Conservation (phyloP, 2,329 filamentous ascomycete species). For the Trichoderma sp. region DNA sequence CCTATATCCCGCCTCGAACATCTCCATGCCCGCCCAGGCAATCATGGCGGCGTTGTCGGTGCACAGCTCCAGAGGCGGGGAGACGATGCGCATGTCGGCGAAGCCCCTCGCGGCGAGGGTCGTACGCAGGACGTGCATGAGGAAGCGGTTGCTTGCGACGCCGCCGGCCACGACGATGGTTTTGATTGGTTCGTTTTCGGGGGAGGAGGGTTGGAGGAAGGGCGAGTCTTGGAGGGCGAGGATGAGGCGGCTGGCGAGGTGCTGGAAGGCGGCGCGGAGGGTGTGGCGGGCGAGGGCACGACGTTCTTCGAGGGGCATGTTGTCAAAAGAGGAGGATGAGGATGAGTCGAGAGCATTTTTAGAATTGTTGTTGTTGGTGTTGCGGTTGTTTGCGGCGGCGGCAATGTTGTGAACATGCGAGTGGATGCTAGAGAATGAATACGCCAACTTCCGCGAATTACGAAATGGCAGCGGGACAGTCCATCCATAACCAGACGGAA, state of each 20-base stretch:
- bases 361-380: background rate
- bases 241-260: slow-evolving; percentile 72
- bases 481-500: slow-evolving; percentile 54
- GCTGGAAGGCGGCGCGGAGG: slow-evolving; percentile 83
- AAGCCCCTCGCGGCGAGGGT: slow-evolving; percentile 66
- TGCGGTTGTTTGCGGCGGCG: slow-evolving; percentile 24
- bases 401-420: slow-evolving; percentile 49
- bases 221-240: slow-evolving; percentile 54
- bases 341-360: background rate
- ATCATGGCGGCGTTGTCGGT: slow-evolving; percentile 99
- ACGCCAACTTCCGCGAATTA: slow-evolving; percentile 56
- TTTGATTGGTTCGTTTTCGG: background rate
- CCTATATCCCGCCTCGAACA: slow-evolving; percentile 76
- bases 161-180: slow-evolving; percentile 84
- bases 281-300: slow-evolving; percentile 66
- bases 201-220: slow-evolving; percentile 27
- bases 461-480: slow-evolving; percentile 64
- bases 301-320: slow-evolving; percentile 58
- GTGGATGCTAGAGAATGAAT: slow-evolving; percentile 70
- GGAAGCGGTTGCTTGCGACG: slow-evolving; percentile 80
- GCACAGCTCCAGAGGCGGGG: slow-evolving; percentile 75
- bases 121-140: slow-evolving; percentile 62
- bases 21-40: slow-evolving; percentile 88
- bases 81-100: slow-evolving; percentile 57
- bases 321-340: background rate